phyloP scores from a whole-genome alignment of 345 rosid species.

The Nasturtium officinale region DNA sequence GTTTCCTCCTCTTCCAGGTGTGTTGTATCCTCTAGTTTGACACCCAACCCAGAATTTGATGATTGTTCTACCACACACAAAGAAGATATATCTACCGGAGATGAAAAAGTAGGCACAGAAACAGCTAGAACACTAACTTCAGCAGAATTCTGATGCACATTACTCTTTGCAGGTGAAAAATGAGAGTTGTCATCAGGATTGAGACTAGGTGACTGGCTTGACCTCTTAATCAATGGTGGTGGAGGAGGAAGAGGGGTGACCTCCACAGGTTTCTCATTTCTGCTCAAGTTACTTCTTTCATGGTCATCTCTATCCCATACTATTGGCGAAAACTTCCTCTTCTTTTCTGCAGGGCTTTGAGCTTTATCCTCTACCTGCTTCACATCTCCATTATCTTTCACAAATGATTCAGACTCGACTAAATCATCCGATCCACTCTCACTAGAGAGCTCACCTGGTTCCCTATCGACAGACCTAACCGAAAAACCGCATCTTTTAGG shows the following conservation, averaged over 20 bases:
- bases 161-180: slow-evolving; percentile 48
- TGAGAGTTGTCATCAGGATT: slow-evolving; percentile 46
- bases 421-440: slow-evolving; percentile 96
- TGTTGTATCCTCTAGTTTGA: slow-evolving; percentile 35
- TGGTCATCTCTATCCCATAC: slow-evolving; percentile 94
- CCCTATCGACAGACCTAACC: slow-evolving; percentile 66
- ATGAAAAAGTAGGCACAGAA: slow-evolving; percentile 40
- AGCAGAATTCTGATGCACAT: slow-evolving; percentile 42
- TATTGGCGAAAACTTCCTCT: slow-evolving; percentile 95
- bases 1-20: slow-evolving; percentile 68
- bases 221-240: slow-evolving; percentile 55
- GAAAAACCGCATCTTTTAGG: slow-evolving; percentile 48
- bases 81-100: slow-evolving; percentile 46
- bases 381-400: slow-evolving; percentile 47
- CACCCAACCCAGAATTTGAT: slow-evolving; percentile 47
- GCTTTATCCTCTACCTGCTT: slow-evolving; percentile 56
- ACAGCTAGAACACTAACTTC: slow-evolving; percentile 42
- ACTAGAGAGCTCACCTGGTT: slow-evolving; percentile 98
- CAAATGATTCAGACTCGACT: slow-evolving; percentile 52
- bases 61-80: slow-evolving; percentile 49
- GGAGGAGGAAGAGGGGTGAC: slow-evolving; percentile 59
- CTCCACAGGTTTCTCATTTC: slow-evolving; percentile 47
- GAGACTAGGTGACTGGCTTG: slow-evolving; percentile 50
- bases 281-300: slow-evolving; percentile 46
- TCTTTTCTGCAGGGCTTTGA: slow-evolving; percentile 57